These are phyloP conservation scores for Carex littledalei DNA, from an alignment of 176 grass and related monocot species.

Conservation along the genomic window DNA sequence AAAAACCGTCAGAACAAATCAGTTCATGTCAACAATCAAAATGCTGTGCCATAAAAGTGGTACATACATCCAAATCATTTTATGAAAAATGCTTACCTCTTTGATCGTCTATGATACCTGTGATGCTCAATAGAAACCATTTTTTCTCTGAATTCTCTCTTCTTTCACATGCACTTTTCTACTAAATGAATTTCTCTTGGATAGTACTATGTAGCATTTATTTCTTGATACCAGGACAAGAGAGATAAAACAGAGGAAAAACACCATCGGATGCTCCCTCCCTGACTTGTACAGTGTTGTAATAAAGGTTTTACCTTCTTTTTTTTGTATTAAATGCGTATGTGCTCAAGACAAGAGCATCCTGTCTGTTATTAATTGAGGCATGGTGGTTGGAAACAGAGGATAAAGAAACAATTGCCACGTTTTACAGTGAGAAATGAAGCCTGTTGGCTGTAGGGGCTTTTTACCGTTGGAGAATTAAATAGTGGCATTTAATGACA, in stretches of 20 bases:
- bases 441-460: neutral
- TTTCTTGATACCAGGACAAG: constrained; percentile 4
- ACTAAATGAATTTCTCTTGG: neutral
- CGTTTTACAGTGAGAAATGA: neutral
- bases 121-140: neutral
- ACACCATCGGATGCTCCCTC: constrained; percentile 2
- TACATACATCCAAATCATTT: neutral
- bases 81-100: neutral
- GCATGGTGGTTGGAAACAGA: neutral
- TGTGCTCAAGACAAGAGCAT: neutral
- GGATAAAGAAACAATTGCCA: neutral
- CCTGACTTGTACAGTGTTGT: neutral
- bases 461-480: constrained; percentile 15
- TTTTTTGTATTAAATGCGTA: neutral
- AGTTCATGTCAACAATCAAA: neutral
- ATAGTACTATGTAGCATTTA: neutral
- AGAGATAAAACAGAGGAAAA: neutral
- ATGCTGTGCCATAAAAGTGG: neutral
- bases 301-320: neutral
- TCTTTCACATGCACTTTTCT: neutral
- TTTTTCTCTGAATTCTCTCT: neutral
- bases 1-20: neutral
- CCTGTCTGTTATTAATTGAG: neutral
- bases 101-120: constrained; percentile 13
- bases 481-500: constrained; percentile 13